Evolutionary conservation across 1,284 basidiomycete species (phyloP), one percentile per base, ranked within the genome.

Genomic region (Trichosporon ovoides): DNA sequence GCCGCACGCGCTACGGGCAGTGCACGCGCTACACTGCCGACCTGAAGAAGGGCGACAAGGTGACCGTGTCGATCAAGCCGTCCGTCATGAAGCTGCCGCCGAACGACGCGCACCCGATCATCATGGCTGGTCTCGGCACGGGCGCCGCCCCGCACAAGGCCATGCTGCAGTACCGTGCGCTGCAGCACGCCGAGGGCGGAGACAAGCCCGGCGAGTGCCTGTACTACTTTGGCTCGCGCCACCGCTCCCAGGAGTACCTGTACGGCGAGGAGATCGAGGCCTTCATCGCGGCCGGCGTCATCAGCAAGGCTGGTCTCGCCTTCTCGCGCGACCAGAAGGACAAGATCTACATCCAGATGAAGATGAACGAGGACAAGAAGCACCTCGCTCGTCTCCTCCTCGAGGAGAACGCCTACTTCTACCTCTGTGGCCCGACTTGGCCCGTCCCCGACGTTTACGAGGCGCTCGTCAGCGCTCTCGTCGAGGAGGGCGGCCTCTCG

Each of bases 271-370:
- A 80, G 61, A 78, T 83, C 64, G 81, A 83, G 70, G 82, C 81
- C 0, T 83, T 82, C 73, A 85, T 96, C 57, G 80, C 84, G 13
- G 89, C 91, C 67, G 85, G 87, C 51, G 81, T 94, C 62, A 87
- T 98, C 76, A 86, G 89, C 34, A 87, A 87, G 68, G 87, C 91
- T 28, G 94, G 96, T 22, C 83, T 98, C 51, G 96, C 96, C 22
- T 98, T 98, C 83, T 98, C 95, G 48, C 87, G 96, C 67, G 96
- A 98, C 77, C 85, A 87, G 5, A 84, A 84, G 57, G 84, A 87
- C 75, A 98, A 98, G 80, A 87, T 96, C 50, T 98, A 98, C 79
- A 98, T 98, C 72, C 95, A 98, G 78, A 90, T 98, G 82, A 94
- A 91, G 83, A 98, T 98, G 89, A 80, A 86, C 58, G 87, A 95